A percentile compares a stretch with the other conserved stretches of the same genome.
Evolutionary conservation across 2,329 filamentous ascomycete genomes (phyloP).

Genomic region (Aspergillus chevalieri): DNA sequence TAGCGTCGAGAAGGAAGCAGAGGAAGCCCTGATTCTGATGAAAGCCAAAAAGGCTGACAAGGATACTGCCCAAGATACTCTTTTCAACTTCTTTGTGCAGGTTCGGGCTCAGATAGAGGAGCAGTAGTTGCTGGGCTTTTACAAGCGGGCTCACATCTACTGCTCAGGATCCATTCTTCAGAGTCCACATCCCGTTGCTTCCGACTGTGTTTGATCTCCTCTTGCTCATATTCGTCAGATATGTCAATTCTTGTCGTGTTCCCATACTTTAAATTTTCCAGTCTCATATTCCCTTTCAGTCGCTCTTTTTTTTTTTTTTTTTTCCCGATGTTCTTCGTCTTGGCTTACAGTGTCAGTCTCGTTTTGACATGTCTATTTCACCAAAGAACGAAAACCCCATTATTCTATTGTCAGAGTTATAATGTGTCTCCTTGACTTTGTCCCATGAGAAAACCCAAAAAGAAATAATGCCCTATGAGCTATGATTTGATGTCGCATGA

Average conservation of each 20-base stretch:
- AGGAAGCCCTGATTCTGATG: constrained; percentile 6
- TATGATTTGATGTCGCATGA: too few species aligned
- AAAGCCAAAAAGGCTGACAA: constrained; percentile 7
- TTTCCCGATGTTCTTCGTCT: neutral
- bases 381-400: too few species aligned
- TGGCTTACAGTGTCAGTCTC: too few species aligned
- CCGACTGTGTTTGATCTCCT: too few species aligned
- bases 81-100: constrained; percentile 8
- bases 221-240: too few species aligned
- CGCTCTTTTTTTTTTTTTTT: neutral
- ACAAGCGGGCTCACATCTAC: neutral
- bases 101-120: constrained; percentile 8
- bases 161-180: neutral
- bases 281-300: neutral
- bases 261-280: too few species aligned
- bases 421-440: too few species aligned
- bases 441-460: too few species aligned
- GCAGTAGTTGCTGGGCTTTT: constrained; percentile 1
- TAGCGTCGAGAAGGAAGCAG: constrained; percentile 5
- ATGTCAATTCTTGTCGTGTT: too few species aligned
- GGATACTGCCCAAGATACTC: constrained; percentile 2
- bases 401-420: too few species aligned
- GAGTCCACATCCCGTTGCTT: neutral
- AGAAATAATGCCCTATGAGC: too few species aligned
- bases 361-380: too few species aligned